Percentiles rank a stretch among this genome's conserved stretches.
These are phyloP conservation scores for Carpinus fangiana DNA, from an alignment of 306 rosid species.

Conservation along the genomic window DNA sequence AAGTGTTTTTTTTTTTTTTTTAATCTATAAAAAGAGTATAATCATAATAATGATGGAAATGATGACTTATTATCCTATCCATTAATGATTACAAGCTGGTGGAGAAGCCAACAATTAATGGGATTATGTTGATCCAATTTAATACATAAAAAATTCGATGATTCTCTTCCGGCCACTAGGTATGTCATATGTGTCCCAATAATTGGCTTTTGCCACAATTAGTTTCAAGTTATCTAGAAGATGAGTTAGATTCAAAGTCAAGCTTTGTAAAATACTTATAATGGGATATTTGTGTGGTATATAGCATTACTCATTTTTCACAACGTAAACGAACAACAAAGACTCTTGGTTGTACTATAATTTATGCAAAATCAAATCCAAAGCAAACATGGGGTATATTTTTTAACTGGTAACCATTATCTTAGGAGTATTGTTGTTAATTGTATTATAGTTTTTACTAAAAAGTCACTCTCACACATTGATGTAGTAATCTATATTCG, in stretches of 20 bases:
- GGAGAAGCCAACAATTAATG: background rate
- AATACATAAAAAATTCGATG: background rate
- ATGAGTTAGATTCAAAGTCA: background rate
- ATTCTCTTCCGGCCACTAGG: background rate
- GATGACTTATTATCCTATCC: background rate
- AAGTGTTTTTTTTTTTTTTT: background rate
- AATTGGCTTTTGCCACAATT: background rate
- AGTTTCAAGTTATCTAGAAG: background rate
- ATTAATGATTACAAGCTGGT: background rate
- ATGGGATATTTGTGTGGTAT: too few species aligned
- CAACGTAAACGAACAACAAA: too few species aligned
- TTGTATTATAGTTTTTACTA: too few species aligned
- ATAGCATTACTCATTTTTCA: too few species aligned
- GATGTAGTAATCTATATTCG: too few species aligned
- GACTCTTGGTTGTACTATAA: too few species aligned
- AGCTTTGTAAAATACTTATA: too few species aligned
- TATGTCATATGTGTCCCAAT: background rate
- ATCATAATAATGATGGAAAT: background rate
- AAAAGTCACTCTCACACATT: too few species aligned
- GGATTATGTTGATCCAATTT: constrained; percentile 1
- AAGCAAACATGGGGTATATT: too few species aligned
- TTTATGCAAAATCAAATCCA: too few species aligned
- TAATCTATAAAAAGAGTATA: background rate
- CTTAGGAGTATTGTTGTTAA: too few species aligned
- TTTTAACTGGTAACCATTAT: too few species aligned